Evolutionary conservation across 208 protist genomes (phyloP), one percentile per base, ranked within the genome.

Genomic region (Leishmania turanica): DNA sequence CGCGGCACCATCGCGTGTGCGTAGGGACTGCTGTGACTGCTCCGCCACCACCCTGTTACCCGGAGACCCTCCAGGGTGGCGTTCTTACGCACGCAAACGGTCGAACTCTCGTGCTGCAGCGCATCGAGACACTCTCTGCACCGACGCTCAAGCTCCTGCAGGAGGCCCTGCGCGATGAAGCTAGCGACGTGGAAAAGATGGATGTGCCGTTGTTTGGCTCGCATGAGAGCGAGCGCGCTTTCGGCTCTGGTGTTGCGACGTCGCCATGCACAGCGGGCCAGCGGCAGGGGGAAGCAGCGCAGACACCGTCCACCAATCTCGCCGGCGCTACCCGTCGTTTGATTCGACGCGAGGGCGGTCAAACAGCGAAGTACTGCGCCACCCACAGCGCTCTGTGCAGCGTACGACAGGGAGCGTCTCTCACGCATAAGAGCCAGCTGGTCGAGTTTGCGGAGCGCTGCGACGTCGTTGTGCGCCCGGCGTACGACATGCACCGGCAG

Each of bases 371-470:
- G 17, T 97, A 91, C 73, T 54, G 60, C 78, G 78, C 84, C 54
- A 85, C 87, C 0, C 83, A 79, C 51, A 75, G 90, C 24, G 72
- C 90, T 21, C 45, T 97, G 17, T 86, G 75, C 66, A 83, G 86
- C 6, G 80, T 95, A 7, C 88, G 88, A 5, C 83, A 90, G 24
- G 81, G 82, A 31, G 49, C 58, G 3, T 49, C 75, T 54, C 74
- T 93, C 15, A 76, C 77, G 65, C 69, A 89, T 58, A 84, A 88
- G 42, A 81, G 82, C 9, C 49, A 81, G 27, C 69, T 97, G 5
- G 93, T 97, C 79, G 85, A 93, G 65, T 89, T 96, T 69, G 78
- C 91, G 47, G 87, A 92, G 74, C 91, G 90, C 45, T 88, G 85
- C 24, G 91, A 96, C 74, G 84, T 97, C 3, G 91, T 95, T 37